These are phyloP conservation scores for Suillus subaureus DNA, from an alignment of 768 basidiomycete species.

Conservation along the genomic window DNA sequence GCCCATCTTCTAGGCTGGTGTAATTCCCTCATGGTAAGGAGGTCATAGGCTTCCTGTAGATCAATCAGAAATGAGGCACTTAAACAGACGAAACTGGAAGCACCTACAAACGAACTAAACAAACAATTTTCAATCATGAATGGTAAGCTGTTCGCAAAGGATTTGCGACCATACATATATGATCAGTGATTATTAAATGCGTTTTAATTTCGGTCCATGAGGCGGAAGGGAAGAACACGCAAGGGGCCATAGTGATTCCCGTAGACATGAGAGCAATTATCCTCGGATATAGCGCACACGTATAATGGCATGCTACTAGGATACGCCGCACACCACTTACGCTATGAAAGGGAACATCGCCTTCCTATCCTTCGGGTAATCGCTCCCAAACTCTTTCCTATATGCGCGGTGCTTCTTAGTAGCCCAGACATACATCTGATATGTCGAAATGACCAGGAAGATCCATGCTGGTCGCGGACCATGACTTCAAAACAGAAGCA, in stretches of 20 bases:
- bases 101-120: background rate
- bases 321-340: constrained; percentile 9
- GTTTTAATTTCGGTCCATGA: background rate
- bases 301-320: background rate
- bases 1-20: background rate
- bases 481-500: background rate
- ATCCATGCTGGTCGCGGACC: constrained; percentile 48
- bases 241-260: background rate
- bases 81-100: background rate
- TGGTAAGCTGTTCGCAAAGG: background rate
- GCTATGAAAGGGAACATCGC: constrained; percentile 72
- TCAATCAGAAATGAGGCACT: too few species aligned
- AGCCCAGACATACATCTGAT: constrained; percentile 86
- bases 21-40: background rate
- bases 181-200: background rate
- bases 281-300: background rate
- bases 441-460: constrained; percentile 64
- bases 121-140: background rate
- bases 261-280: background rate
- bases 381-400: constrained; percentile 90
- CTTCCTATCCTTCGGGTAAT: constrained; percentile 75
- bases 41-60: background rate
- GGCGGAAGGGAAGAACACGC: background rate
- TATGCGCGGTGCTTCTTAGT: constrained; percentile 87
- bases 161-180: background rate